A percentile compares a stretch with the other conserved stretches of the same genome.
These are phyloP conservation scores for Arthrobotrys megalospora DNA, from an alignment of 2,329 filamentous ascomycete species.

Conservation along the genomic window DNA sequence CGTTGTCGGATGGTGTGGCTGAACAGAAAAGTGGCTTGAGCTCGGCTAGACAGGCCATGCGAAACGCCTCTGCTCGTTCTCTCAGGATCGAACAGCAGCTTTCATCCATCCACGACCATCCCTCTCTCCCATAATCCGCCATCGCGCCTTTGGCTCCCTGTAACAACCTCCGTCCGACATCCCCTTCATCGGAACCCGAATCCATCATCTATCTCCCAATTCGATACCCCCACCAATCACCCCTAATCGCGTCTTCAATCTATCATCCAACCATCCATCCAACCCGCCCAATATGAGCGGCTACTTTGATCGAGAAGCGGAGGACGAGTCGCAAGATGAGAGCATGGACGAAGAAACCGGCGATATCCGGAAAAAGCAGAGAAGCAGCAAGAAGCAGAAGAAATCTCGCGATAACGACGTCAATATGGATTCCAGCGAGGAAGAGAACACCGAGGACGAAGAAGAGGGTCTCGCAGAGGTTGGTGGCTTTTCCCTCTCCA, in stretches of 20 bases:
- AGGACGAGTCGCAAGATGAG: slow-evolving; percentile 85
- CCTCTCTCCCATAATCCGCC: not conserved
- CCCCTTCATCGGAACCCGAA: slow-evolving; percentile 3
- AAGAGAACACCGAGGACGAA: slow-evolving; percentile 93
- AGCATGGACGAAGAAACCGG: slow-evolving; percentile 84
- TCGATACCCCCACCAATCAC: slow-evolving; percentile 23
- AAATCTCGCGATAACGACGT: slow-evolving; percentile 68
- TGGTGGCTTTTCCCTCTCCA: slow-evolving; percentile 64
- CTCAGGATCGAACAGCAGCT: slow-evolving; percentile 41
- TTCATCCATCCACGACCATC: slow-evolving; percentile 24
- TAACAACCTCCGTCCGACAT: not conserved
- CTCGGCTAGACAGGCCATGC: slow-evolving; percentile 46
- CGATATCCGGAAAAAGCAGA: slow-evolving; percentile 70
- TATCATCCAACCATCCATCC: not conserved
- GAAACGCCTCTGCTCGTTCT: slow-evolving; percentile 43
- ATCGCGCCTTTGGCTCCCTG: slow-evolving; percentile 1
- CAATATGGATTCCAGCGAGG: slow-evolving; percentile 86
- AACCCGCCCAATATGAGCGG: slow-evolving; percentile 74
- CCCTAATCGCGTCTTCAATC: slow-evolving; percentile 43
- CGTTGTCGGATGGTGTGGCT: slow-evolving; percentile 29
- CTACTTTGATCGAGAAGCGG: slow-evolving; percentile 86
- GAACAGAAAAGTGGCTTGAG: slow-evolving; percentile 1
- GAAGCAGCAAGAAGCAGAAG: slow-evolving; percentile 67
- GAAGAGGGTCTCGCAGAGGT: slow-evolving; percentile 86
- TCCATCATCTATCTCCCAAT: not conserved